A percentile compares a stretch with the other conserved stretches of the same genome.
Conservation (phyloP, 306 rosid species). For the Oxytropis ochrocephala region DNA sequence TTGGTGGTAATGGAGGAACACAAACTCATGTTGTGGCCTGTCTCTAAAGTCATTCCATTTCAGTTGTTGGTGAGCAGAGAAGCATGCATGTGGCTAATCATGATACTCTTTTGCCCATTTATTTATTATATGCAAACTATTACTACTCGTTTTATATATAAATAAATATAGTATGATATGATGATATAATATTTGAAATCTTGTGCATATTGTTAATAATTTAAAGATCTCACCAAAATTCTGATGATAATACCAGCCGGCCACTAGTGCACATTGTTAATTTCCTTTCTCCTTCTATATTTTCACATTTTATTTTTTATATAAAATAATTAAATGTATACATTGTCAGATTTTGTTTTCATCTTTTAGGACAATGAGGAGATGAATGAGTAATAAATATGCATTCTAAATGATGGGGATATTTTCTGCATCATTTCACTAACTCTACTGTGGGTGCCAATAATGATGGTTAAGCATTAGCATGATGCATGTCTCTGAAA, state of each 20-base stretch:
- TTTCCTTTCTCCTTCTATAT: background rate
- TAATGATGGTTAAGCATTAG: constrained; percentile 21
- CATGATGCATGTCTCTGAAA: background rate
- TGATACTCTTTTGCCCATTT: constrained; percentile 1
- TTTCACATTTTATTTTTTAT: background rate
- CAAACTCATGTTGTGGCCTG: background rate
- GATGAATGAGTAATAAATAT: background rate
- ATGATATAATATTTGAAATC: background rate
- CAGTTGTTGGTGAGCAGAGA: constrained; percentile 9
- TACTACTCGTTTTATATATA: too few species aligned
- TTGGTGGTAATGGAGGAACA: constrained; percentile 13
- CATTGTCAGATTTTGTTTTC: constrained; percentile 15
- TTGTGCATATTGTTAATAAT: constrained; percentile 5
- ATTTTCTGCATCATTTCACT: constrained; percentile 4
- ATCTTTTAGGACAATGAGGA: background rate
- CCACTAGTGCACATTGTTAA: background rate
- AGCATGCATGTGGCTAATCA: constrained; percentile 29
- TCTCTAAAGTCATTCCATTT: constrained; percentile 12
- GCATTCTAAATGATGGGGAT: background rate
- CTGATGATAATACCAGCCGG: background rate
- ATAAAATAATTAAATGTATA: background rate
- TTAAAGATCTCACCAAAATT: background rate
- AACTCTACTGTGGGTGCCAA: background rate
- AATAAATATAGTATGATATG: background rate
- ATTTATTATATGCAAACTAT: background rate